Conservation (phyloP, 352 stramenopile species). For the Globisporangium echinulatum region DNA sequence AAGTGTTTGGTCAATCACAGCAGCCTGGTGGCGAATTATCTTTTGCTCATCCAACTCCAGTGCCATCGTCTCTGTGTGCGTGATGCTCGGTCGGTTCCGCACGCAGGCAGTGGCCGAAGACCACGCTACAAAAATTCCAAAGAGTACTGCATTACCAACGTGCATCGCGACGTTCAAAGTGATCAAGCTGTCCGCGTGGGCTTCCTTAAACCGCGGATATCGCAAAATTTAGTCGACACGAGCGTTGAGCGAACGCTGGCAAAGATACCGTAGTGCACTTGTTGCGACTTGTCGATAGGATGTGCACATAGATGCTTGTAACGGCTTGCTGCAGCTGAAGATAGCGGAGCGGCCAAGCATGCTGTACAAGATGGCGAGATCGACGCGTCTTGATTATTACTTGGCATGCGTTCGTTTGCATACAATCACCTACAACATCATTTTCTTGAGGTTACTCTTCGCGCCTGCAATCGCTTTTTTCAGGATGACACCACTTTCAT, state of each 20-base stretch:
- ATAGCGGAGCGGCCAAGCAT: too few relatives aligned
- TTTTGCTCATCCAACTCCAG: background rate
- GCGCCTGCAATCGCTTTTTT: background rate
- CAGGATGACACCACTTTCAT: background rate
- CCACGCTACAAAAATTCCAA: background rate
- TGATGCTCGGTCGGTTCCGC: background rate
- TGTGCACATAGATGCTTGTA: too few relatives aligned
- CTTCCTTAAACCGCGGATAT: background rate
- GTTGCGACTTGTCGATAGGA: too few relatives aligned
- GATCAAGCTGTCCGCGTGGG: background rate
- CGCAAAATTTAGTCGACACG: too few relatives aligned
- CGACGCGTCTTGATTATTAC: too few relatives aligned
- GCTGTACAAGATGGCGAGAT: too few relatives aligned
- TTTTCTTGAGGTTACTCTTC: too few relatives aligned
- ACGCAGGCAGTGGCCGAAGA: background rate
- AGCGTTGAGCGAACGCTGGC: too few relatives aligned
- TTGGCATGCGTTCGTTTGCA: too few relatives aligned
- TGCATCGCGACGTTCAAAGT: background rate
- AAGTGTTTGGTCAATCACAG: background rate
- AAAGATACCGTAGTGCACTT: too few relatives aligned
- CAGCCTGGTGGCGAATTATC: background rate
- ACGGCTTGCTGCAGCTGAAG: too few relatives aligned
- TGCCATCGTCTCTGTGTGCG: background rate
- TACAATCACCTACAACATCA: too few relatives aligned
- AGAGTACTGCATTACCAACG: background rate